Evolutionary conservation across 1,139 yeast genomes (phyloP).

Genomic region (Suhomyces panamericanus): DNA sequence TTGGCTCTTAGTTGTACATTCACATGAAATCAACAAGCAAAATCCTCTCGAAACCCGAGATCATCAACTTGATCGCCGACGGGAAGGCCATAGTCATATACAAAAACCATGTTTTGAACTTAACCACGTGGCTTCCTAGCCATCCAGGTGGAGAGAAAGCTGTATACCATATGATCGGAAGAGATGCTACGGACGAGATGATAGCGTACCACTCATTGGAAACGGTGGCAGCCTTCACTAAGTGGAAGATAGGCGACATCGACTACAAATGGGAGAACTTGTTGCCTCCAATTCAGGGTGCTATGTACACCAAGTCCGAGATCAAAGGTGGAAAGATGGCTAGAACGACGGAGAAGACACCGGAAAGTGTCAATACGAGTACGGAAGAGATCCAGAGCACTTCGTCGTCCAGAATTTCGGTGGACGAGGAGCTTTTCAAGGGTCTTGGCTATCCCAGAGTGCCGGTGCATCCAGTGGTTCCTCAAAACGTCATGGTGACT

Average conservation of each 20-base stretch:
- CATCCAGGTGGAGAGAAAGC: conserved; percentile 95
- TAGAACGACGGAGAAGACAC: not conserved
- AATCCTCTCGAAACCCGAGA: conserved; percentile 23
- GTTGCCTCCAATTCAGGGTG: conserved; percentile 90
- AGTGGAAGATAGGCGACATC: conserved; percentile 64
- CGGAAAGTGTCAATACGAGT: conserved; percentile 9
- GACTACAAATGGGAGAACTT: conserved; percentile 68
- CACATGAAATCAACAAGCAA: conserved; percentile 1
- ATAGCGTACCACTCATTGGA: conserved; percentile 72
- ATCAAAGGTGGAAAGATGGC: not conserved
- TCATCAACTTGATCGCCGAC: conserved; percentile 52
- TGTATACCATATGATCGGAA: conserved; percentile 77
- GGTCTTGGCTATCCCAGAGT: conserved; percentile 42
- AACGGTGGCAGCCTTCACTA: conserved; percentile 49
- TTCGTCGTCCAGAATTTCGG: conserved; percentile 12
- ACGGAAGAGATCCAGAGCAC: conserved; percentile 17
- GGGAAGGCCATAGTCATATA: conserved; percentile 75
- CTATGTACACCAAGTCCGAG: conserved; percentile 39
- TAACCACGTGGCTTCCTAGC: conserved; percentile 65
- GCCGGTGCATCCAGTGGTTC: conserved; percentile 45
- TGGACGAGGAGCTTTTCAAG: conserved; percentile 4
- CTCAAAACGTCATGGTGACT: conserved; percentile 46
- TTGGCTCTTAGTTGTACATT: not conserved
- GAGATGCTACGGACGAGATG: conserved; percentile 92
- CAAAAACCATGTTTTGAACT: conserved; percentile 57